phyloP scores from a whole-genome alignment of 768 basidiomycete genomes.

The Rhodotorula taiwanensis region DNA sequence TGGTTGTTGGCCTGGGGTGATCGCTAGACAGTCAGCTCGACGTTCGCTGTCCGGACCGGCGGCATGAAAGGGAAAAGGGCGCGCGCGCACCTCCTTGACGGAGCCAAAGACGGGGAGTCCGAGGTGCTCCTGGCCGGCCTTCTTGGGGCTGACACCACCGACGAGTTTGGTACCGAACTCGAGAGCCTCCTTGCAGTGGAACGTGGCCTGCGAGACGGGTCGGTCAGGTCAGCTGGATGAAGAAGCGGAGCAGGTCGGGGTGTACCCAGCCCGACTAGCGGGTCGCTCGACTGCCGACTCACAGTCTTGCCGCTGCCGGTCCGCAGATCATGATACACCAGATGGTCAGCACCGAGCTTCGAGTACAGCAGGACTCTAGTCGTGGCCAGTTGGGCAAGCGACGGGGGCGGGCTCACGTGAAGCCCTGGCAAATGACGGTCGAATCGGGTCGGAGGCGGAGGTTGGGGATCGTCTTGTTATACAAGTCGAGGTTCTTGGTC shows the following conservation, averaged over 20 bases:
- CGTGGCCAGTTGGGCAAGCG: not conserved
- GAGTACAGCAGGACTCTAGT: no score
- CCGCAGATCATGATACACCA: not conserved
- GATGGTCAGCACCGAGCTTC: not conserved
- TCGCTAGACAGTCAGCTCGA: no score
- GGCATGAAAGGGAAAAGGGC: not conserved
- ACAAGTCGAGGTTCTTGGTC: slow-evolving; percentile 42
- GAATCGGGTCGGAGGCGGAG: slow-evolving; percentile 90
- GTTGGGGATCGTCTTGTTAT: slow-evolving; percentile 85
- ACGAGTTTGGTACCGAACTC: slow-evolving; percentile 96
- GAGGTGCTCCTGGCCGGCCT: slow-evolving; percentile 90
- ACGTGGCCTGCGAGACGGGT: slow-evolving; percentile 63
- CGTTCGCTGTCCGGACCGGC: not conserved
- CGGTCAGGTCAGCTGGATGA: slow-evolving; percentile 46
- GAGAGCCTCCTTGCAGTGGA: slow-evolving; percentile 88
- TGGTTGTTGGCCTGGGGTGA: slow-evolving; percentile 70
- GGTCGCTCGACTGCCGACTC: not conserved
- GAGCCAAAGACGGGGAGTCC: slow-evolving; percentile 89
- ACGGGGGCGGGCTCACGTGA: slow-evolving; percentile 29
- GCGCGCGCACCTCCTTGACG: slow-evolving; percentile 67
- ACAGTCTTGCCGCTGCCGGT: slow-evolving; percentile 29
- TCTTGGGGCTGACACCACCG: slow-evolving; percentile 92
- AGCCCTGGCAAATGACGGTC: slow-evolving; percentile 75
- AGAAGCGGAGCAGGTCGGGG: not conserved
- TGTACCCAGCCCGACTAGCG: not conserved